These are phyloP conservation scores for Cardamine occulta DNA, from an alignment of 345 rosid genomes.

Conservation along the genomic window DNA sequence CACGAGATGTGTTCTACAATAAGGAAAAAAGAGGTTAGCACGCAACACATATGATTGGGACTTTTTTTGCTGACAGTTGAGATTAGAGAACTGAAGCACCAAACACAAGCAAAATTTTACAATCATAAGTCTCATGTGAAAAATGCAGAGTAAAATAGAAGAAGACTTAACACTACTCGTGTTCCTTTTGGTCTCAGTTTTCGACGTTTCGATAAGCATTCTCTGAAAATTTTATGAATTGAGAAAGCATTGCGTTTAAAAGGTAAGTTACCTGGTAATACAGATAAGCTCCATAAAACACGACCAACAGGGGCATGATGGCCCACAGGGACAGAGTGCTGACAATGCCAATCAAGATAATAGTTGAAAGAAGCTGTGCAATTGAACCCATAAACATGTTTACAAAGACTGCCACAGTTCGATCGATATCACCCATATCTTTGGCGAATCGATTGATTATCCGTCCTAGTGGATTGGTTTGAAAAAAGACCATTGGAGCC, in stretches of 20 bases:
- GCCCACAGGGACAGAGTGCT: conserved; percentile 99
- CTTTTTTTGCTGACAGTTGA: not conserved
- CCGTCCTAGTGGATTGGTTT: conserved; percentile 93
- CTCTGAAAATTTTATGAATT: not conserved
- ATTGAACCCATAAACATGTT: conserved; percentile 86
- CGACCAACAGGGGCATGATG: conserved; percentile 90
- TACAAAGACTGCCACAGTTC: conserved; percentile 70
- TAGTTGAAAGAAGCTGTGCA: conserved; percentile 89
- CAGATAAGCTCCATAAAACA: conserved; percentile 87
- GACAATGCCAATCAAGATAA: conserved; percentile 91
- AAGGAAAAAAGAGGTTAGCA: conserved; percentile 29
- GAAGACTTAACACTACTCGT: conserved; percentile 2
- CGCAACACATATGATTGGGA: conserved; percentile 3
- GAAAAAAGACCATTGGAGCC: conserved; percentile 98
- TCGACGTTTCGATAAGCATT: not conserved
- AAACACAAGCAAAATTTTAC: conserved; percentile 14
- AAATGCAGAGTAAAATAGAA: not conserved
- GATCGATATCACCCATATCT: conserved; percentile 95
- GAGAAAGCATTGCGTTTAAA: conserved; percentile 4
- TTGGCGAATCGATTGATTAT: conserved; percentile 96
- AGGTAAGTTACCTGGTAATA: conserved; percentile 80
- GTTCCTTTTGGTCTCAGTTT: conserved; percentile 11
- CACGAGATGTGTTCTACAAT: conserved; percentile 90
- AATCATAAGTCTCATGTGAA: not conserved
- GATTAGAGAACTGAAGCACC: not conserved